phyloP scores from a whole-genome alignment of 371 early-diverging fungal genomes.

The Amoeboaphelidium protococcarum region DNA sequence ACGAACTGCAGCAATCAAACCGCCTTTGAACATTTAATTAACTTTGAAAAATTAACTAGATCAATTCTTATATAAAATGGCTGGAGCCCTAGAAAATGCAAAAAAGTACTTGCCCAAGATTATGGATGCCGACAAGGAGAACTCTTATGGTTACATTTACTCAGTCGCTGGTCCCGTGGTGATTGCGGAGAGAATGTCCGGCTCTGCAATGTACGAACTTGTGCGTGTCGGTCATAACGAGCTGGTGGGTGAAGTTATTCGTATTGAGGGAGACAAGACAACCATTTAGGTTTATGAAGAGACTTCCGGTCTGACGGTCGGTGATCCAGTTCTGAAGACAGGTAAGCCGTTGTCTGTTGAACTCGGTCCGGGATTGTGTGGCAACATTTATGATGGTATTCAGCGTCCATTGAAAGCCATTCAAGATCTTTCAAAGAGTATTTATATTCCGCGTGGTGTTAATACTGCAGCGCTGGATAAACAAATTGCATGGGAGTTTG shows the following conservation, averaged over 20 bases:
- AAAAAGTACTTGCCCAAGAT: slow-evolving; percentile 29
- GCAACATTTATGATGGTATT: slow-evolving; percentile 99
- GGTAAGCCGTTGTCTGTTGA: slow-evolving; percentile 97
- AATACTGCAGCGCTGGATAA: slow-evolving; percentile 89
- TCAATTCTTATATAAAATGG: too few species aligned
- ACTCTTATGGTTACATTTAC: slow-evolving; percentile 70
- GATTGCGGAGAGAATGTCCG: slow-evolving; percentile 93
- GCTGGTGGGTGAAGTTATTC: slow-evolving; percentile 98
- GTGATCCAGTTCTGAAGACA: slow-evolving; percentile 93
- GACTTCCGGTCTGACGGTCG: slow-evolving; percentile 94
- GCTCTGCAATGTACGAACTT: slow-evolving; percentile 98
- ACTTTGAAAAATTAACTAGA: too few species aligned
- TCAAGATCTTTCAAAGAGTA: slow-evolving; percentile 70
- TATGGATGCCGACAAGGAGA: slow-evolving; percentile 61
- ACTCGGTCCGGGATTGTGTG: slow-evolving; percentile 93
- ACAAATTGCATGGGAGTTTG: slow-evolving; percentile 77
- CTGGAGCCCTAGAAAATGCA: slow-evolving; percentile 2
- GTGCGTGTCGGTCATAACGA: slow-evolving; percentile 97
- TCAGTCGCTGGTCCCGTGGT: slow-evolving; percentile 99
- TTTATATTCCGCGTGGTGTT: slow-evolving; percentile 98
- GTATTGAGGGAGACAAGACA: slow-evolving; percentile 94
- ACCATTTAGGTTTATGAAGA: slow-evolving; percentile 99
- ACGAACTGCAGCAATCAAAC: too few species aligned
- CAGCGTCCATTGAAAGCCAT: slow-evolving; percentile 96
- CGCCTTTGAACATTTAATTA: too few species aligned